Conservation (phyloP, 768 basidiomycete species). For the Agrocybe praecox region DNA sequence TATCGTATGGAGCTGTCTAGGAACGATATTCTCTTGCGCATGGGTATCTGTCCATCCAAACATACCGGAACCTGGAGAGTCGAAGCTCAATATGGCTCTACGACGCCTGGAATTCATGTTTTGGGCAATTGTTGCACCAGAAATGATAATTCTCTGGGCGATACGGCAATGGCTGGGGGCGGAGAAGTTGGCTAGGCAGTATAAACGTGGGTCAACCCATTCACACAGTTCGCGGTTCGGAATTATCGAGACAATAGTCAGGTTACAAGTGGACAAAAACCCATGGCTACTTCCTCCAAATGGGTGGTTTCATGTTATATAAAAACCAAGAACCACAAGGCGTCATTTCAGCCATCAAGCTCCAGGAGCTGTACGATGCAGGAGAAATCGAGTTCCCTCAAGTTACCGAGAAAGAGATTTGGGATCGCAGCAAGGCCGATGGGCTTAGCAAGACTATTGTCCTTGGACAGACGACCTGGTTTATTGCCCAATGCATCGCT, state of each 20-base stretch:
- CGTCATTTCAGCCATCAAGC: constrained; percentile 3
- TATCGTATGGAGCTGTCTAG: constrained; percentile 21
- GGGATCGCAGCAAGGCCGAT: constrained; percentile 31
- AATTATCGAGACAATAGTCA: not conserved
- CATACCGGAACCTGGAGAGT: constrained; percentile 7
- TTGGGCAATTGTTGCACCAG: constrained; percentile 18
- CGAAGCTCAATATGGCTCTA: constrained; percentile 1
- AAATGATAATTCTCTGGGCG: constrained; percentile 23
- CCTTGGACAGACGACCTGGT: constrained; percentile 34
- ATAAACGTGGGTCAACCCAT: constrained; percentile 1
- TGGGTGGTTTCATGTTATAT: constrained; percentile 15
- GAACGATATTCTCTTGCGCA: constrained; percentile 21
- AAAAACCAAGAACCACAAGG: not conserved
- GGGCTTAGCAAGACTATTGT: constrained; percentile 32
- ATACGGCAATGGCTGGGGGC: constrained; percentile 21
- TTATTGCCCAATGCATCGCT: constrained; percentile 28
- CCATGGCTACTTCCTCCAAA: constrained; percentile 15
- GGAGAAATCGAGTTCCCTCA: constrained; percentile 10
- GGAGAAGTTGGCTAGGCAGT: not conserved
- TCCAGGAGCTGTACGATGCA: constrained; percentile 1
- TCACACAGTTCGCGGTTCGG: not conserved
- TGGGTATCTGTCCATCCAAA: constrained; percentile 22
- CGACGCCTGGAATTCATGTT: constrained; percentile 11
- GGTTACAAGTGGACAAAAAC: constrained; percentile 11
- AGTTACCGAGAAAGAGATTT: constrained; percentile 13